Evolutionary conservation across 805 yeast genomes (phyloP), one percentile per base, ranked within the genome.

Genomic region (Ogataea glucozyma): DNA sequence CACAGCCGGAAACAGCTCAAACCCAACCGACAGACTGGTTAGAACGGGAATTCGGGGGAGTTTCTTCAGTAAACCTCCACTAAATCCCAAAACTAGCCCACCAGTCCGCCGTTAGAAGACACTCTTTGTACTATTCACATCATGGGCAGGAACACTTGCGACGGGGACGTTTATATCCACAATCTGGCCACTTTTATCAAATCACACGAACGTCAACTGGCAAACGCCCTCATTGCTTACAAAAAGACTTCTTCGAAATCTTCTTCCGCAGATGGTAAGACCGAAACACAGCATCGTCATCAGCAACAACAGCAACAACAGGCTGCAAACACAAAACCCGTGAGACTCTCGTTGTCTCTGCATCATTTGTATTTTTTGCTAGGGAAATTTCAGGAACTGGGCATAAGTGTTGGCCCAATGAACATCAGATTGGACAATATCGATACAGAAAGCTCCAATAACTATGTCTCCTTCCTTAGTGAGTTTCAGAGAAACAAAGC

Each of bases 301-400:
- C 46, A 31, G 23, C 57, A 36, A 43, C 47, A 19, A 37, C 53
- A 12, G 38, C 56, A n/a, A n/a, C n/a, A n/a, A n/a, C n/a, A n/a
- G n/a, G n/a, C n/a, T n/a, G n/a, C n/a, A n/a, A n/a, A n/a, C n/a
- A n/a, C n/a, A 6, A 80, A 78, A 52, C 83, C 85, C 0, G 73
- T 77, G 11, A 62, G 85, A 44, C 64, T 82, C 17, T 73, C 77
- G 11, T 65, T 82, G 40, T 79, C 85, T 13, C 65, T 80, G 20
- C 88, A 81, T 57, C 87, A 82, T 57, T 65, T 81, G 21, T 82
- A 78, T 55, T 81, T 75, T 52, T 67, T 81, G 17, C 60, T 78
- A n/a, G 85, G 80, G 31, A 67, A 75, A 40, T 78, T 82, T 41
- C 62, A 80, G 69, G 66, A 70, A 43, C 42, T 75, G 57, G 62